phyloP scores from a whole-genome alignment of 163 green algal genomes.

The Chlorella variabilis region DNA sequence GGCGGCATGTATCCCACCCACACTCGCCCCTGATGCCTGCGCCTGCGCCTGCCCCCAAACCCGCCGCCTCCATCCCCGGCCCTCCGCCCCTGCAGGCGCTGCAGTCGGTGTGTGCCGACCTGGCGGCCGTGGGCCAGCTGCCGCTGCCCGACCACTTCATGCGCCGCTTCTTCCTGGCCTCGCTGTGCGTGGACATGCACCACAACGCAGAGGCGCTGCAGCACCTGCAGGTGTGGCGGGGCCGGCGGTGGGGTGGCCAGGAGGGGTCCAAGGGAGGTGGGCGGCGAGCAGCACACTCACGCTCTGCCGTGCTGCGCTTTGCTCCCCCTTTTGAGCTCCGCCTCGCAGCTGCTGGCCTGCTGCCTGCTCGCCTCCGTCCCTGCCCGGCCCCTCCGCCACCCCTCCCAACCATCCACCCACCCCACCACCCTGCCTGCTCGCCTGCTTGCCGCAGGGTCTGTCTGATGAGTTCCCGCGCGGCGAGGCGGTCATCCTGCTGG shows the following conservation, averaged over 20 bases:
- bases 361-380: too few relatives aligned
- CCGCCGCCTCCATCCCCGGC: too few relatives aligned
- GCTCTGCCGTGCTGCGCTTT: too few relatives aligned
- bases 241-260: neutral
- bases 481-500: constrained; percentile 66
- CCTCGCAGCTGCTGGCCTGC: too few relatives aligned
- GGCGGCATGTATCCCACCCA: too few relatives aligned
- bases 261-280: neutral
- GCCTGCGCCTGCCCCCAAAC: neutral
- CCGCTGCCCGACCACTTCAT: constrained; percentile 76
- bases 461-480: constrained; percentile 69
- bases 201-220: constrained; percentile 81
- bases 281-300: too few relatives aligned
- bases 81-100: constrained; percentile 48
- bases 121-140: constrained; percentile 32
- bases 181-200: constrained; percentile 71
- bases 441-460: constrained; percentile 50
- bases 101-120: constrained; percentile 53
- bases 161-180: constrained; percentile 76
- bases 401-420: too few relatives aligned
- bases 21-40: too few relatives aligned
- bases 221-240: constrained; percentile 66
- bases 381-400: too few relatives aligned
- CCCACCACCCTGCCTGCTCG: too few relatives aligned
- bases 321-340: too few relatives aligned